A percentile compares a stretch with the other conserved stretches of the same genome.
Evolutionary conservation across 2,329 filamentous ascomycete genomes (phyloP).

Genomic region (Sarocladiaceae sp.): DNA sequence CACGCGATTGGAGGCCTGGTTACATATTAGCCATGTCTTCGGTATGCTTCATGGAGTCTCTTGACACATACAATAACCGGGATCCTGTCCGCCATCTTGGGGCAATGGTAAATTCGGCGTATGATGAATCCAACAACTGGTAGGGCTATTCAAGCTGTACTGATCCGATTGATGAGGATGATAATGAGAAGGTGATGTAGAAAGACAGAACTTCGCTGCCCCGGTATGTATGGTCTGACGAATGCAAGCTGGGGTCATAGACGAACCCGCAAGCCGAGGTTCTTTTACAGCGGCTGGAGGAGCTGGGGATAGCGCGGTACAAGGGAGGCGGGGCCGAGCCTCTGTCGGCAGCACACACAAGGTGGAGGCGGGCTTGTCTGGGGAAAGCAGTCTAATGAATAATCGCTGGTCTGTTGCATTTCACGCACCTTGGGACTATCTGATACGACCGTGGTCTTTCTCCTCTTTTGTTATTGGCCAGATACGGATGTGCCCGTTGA

Average conservation of each 20-base stretch:
- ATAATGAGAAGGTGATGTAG: background rate
- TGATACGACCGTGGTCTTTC: too few relatives aligned
- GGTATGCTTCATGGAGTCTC: background rate
- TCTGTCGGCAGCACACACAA: background rate
- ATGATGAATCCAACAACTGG: too few relatives aligned
- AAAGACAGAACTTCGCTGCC: background rate
- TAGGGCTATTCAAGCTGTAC: background rate
- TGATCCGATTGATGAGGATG: background rate
- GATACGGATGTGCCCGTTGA: too few relatives aligned
- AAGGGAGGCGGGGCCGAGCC: background rate
- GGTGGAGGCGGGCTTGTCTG: background rate
- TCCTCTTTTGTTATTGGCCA: too few relatives aligned
- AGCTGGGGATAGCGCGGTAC: conserved; percentile 6
- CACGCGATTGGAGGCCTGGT: conserved; percentile 53
- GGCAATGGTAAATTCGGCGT: too few relatives aligned
- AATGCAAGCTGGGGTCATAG: background rate
- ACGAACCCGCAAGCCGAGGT: background rate
- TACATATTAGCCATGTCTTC: background rate
- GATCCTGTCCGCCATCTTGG: conserved; percentile 44
- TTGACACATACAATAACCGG: conserved; percentile 37
- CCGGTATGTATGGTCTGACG: background rate
- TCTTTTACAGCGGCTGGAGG: background rate
- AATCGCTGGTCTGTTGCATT: too few relatives aligned
- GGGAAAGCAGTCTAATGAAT: conserved; percentile 3
- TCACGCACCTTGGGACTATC: too few relatives aligned